A percentile compares a stretch with the other conserved stretches of the same genome.
These are phyloP conservation scores for Balansia obtecta DNA, from an alignment of 2,329 filamentous ascomycete species.

Conservation along the genomic window DNA sequence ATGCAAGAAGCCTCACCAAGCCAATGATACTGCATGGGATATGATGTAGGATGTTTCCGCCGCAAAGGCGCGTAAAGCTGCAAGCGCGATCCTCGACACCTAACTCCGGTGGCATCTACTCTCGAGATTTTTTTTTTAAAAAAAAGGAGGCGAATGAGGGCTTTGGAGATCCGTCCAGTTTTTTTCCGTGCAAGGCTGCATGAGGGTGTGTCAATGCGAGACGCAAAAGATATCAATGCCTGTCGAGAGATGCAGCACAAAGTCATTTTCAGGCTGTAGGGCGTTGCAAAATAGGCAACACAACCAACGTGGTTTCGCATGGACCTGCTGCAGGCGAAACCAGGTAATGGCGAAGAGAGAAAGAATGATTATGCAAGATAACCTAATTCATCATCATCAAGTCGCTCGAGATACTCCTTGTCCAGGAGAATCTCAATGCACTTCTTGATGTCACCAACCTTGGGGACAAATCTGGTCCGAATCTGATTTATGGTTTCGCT, in stretches of 20 bases:
- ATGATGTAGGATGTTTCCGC: background rate
- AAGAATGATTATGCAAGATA: slow-evolving; percentile 58
- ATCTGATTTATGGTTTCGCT: slow-evolving; percentile 95
- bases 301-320: background rate
- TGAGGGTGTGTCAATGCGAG: too few species aligned
- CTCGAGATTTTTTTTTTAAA: too few species aligned
- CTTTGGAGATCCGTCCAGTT: too few species aligned
- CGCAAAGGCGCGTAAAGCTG: background rate
- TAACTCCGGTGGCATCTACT: background rate
- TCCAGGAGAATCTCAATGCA: slow-evolving; percentile 97
- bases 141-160: too few species aligned
- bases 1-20: background rate
- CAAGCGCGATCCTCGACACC: background rate
- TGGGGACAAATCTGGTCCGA: slow-evolving; percentile 81
- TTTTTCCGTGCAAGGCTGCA: too few species aligned
- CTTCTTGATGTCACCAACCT: slow-evolving; percentile 95
- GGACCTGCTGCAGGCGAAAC: background rate
- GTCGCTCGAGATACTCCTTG: slow-evolving; percentile 94
- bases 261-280: too few species aligned
- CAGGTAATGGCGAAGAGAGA: background rate
- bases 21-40: background rate
- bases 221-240: too few species aligned
- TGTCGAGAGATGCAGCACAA: too few species aligned
- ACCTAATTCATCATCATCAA: slow-evolving; percentile 88
- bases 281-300: background rate